Evolutionary conservation across 805 yeast species (phyloP).

Genomic region (Saccharomycopsis malanga): DNA sequence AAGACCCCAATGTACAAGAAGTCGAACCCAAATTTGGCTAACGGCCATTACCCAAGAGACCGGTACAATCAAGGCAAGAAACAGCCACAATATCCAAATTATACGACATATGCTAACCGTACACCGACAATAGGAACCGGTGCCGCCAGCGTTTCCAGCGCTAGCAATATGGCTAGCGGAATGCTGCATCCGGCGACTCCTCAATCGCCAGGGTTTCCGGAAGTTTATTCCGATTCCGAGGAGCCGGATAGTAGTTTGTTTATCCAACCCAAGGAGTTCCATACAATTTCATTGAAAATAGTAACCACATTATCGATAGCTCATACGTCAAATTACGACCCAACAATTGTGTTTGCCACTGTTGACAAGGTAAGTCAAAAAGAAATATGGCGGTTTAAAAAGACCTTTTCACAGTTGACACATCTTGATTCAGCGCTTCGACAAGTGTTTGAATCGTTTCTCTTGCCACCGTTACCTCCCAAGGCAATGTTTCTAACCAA

Average conservation of each 20-base stretch:
- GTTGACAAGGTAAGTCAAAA: slow-evolving; percentile 53
- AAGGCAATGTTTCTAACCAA: slow-evolving; percentile 47
- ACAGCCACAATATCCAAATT: slow-evolving; percentile 10
- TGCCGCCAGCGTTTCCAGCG: neutral
- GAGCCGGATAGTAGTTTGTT: slow-evolving; percentile 44
- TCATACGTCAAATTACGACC: slow-evolving; percentile 46
- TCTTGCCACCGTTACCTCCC: slow-evolving; percentile 60
- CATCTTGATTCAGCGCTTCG: slow-evolving; percentile 55
- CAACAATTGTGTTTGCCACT: slow-evolving; percentile 54
- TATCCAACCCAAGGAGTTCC: slow-evolving; percentile 52
- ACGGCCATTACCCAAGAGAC: slow-evolving; percentile 7
- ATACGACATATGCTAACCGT: too few species aligned
- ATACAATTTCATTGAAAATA: slow-evolving; percentile 42
- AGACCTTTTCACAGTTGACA: slow-evolving; percentile 52
- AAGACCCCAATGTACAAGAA: neutral
- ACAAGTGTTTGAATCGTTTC: slow-evolving; percentile 38
- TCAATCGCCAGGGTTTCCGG: slow-evolving; percentile 1
- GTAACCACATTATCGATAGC: slow-evolving; percentile 40
- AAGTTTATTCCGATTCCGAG: too few species aligned
- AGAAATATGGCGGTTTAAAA: slow-evolving; percentile 71
- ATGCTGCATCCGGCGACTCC: slow-evolving; percentile 18
- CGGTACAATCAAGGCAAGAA: slow-evolving; percentile 9
- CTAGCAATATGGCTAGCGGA: slow-evolving; percentile 1
- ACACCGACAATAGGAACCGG: too few species aligned
- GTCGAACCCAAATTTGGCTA: neutral